phyloP scores from a whole-genome alignment of 352 stramenopile species.

The Pythium aquatile region DNA sequence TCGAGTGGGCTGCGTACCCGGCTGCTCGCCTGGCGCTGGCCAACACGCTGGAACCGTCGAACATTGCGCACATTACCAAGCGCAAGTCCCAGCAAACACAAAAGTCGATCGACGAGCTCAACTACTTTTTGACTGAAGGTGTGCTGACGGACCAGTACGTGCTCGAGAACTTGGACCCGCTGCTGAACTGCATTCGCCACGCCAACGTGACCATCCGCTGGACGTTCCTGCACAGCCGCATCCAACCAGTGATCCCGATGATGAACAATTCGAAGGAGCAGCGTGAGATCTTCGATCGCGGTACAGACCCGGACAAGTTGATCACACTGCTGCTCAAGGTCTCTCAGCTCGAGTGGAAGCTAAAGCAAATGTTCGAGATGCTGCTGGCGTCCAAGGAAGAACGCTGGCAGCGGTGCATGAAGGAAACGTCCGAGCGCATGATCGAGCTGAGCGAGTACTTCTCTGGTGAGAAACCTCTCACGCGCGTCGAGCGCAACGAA shows the following conservation, averaged over 20 bases:
- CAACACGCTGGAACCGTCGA: slow-evolving; percentile 85
- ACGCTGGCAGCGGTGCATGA: slow-evolving; percentile 90
- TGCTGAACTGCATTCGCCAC: slow-evolving; percentile 91
- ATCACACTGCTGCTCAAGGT: slow-evolving; percentile 92
- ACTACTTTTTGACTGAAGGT: slow-evolving; percentile 90
- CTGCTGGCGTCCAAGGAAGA: slow-evolving; percentile 90
- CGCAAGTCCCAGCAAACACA: slow-evolving; percentile 85
- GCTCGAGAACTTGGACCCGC: slow-evolving; percentile 88
- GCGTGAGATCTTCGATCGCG: slow-evolving; percentile 80
- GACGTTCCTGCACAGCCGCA: slow-evolving; percentile 93
- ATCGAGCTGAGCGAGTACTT: slow-evolving; percentile 94
- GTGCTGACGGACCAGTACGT: slow-evolving; percentile 93
- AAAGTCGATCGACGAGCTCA: slow-evolving; percentile 87
- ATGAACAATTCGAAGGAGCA: slow-evolving; percentile 84
- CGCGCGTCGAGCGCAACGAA: slow-evolving; percentile 92
- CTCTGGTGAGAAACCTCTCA: slow-evolving; percentile 90
- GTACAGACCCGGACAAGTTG: slow-evolving; percentile 81
- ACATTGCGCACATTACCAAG: slow-evolving; percentile 89
- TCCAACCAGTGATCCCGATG: slow-evolving; percentile 83
- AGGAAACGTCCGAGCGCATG: slow-evolving; percentile 89
- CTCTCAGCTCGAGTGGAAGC: slow-evolving; percentile 93
- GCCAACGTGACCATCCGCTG: slow-evolving; percentile 93
- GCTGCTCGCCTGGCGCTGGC: slow-evolving; percentile 88
- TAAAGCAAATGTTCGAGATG: slow-evolving; percentile 92
- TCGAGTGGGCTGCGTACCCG: slow-evolving; percentile 91